Base-by-base conservation (phyloP, 2,329 filamentous ascomycete species). In the Penicillium sp. region DNA sequence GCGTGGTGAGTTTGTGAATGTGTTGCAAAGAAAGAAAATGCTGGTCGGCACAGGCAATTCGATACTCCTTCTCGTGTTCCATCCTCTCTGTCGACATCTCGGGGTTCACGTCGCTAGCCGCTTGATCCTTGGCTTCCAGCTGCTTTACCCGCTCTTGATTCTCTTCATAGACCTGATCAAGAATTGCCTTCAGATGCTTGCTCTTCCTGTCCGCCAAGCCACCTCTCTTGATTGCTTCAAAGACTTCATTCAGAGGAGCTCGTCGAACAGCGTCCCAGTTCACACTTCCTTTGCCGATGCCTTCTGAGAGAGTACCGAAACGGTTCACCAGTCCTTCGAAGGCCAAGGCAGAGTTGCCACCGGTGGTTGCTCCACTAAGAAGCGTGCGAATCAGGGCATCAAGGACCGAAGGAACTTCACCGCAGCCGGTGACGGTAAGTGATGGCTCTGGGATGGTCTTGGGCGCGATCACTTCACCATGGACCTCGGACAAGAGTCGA, bases 171-270 rank as follows among this genome's bases (percentile, higher is more conserved):
- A 89, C 84, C 66, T 82, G 80, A 42, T 88, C 79, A 7, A 94
- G 73, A 28, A 88, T 88, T 13, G 70, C 68, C 63, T 90, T 89
- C 60, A 94, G 87, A 54, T 84, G 75, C 42, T 77, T 82, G 49
- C 81, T 83, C 67, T 90, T 93, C 13, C 75, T 74, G n/a, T 79
- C 77, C 2, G 81, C 84, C 2, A 90, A 72, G 0, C 89, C 89
- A 8, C 86, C 87, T 6, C 71, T 69, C 55, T 81, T 82, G 60
- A 93, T 89, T 0, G 85, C 79, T 41, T 84, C 70, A 37, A 78
- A 79, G n/a, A 93, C 73, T 5, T 85, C 79, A 31, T 77, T 72
- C 4, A 79, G 63, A 1, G 79, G 66, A 1, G 82, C 79, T 22
- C 71, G 65, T 18, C 81, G 78, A 1, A 90, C 83, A 8, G 79